These are phyloP conservation scores for Chaetothyriales sp. DNA, from an alignment of 2,329 filamentous ascomycete genomes.

Conservation along the genomic window DNA sequence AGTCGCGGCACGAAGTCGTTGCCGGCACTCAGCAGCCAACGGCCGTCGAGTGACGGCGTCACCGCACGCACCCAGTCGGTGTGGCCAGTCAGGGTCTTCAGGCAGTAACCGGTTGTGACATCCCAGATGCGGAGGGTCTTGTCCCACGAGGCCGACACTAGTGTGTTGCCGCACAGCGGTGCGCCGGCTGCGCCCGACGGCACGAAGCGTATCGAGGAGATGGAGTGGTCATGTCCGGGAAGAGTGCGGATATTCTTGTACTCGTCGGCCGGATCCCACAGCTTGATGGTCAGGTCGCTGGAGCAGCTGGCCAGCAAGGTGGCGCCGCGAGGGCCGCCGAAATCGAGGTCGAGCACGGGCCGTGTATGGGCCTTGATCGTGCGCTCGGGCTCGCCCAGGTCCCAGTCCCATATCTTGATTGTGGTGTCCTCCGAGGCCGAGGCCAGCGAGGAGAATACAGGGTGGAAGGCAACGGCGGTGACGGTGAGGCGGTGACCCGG, in stretches of 20 bases:
- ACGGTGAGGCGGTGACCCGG: slow-evolving; percentile 69
- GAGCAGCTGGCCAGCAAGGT: slow-evolving; percentile 71
- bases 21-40: slow-evolving; percentile 67
- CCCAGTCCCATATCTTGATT: slow-evolving; percentile 97
- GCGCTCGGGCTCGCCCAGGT: slow-evolving; percentile 73
- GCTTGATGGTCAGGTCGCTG: slow-evolving; percentile 80
- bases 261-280: slow-evolving; percentile 83
- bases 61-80: slow-evolving; percentile 86
- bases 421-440: slow-evolving; percentile 84
- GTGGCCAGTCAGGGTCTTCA: slow-evolving; percentile 79
- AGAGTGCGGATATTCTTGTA: slow-evolving; percentile 92
- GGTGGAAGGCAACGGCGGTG: slow-evolving; percentile 83
- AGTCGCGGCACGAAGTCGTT: slow-evolving; percentile 68
- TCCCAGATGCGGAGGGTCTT: slow-evolving; percentile 82
- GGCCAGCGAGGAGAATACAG: slow-evolving; percentile 75
- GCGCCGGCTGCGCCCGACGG: slow-evolving; percentile 66
- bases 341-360: slow-evolving; percentile 76
- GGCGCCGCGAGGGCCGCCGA: slow-evolving; percentile 66
- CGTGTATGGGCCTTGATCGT: slow-evolving; percentile 89
- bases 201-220: slow-evolving; percentile 77
- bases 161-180: slow-evolving; percentile 64
- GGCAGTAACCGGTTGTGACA: slow-evolving; percentile 78
- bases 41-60: slow-evolving; percentile 64
- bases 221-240: slow-evolving; percentile 81
- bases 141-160: slow-evolving; percentile 76